These are phyloP conservation scores for Rhinocladiella mackenziei DNA, from an alignment of 2,329 filamentous ascomycete species.

Conservation along the genomic window DNA sequence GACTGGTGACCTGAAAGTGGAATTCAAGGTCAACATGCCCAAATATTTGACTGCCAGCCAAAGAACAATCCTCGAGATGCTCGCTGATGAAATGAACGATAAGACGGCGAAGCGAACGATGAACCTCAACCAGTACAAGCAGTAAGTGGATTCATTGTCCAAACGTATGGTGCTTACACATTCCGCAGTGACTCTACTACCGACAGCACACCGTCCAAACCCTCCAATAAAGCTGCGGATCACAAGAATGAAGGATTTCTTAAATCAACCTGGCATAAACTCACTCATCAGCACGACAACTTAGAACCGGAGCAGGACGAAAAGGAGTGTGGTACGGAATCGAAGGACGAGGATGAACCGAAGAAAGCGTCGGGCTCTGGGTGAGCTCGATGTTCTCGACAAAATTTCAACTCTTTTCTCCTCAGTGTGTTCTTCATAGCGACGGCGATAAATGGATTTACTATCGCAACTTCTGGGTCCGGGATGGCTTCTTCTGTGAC, in stretches of 20 bases:
- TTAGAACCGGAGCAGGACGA: slow-evolving; percentile 33
- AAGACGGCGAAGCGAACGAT: slow-evolving; percentile 88
- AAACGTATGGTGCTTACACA: slow-evolving; percentile 11
- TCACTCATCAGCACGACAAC: slow-evolving; percentile 65
- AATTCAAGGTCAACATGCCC: slow-evolving; percentile 93
- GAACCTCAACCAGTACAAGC: slow-evolving; percentile 62
- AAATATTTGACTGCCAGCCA: slow-evolving; percentile 91
- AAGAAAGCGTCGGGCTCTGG: slow-evolving; percentile 41
- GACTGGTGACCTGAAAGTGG: slow-evolving; percentile 80
- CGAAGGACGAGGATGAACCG: slow-evolving; percentile 33
- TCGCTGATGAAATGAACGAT: slow-evolving; percentile 93
- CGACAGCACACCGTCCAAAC: slow-evolving; percentile 19
- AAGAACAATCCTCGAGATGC: slow-evolving; percentile 86
- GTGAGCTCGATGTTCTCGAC: slow-evolving; percentile 24
- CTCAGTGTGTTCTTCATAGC: slow-evolving; percentile 22
- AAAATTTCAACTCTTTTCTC: slow-evolving; percentile 6
- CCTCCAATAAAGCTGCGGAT: slow-evolving; percentile 28
- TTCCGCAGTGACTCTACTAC: slow-evolving; percentile 14
- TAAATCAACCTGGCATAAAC: slow-evolving; percentile 86
- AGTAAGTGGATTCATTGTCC: slow-evolving; percentile 42
- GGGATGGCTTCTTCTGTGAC: neutral
- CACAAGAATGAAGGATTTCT: slow-evolving; percentile 86
- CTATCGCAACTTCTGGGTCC: neutral
- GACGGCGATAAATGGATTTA: slow-evolving; percentile 14
- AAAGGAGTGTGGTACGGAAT: slow-evolving; percentile 25